These are phyloP conservation scores for Bifiguratus adelaidae DNA, from an alignment of 192 early-diverging fungal species.

Conservation along the genomic window DNA sequence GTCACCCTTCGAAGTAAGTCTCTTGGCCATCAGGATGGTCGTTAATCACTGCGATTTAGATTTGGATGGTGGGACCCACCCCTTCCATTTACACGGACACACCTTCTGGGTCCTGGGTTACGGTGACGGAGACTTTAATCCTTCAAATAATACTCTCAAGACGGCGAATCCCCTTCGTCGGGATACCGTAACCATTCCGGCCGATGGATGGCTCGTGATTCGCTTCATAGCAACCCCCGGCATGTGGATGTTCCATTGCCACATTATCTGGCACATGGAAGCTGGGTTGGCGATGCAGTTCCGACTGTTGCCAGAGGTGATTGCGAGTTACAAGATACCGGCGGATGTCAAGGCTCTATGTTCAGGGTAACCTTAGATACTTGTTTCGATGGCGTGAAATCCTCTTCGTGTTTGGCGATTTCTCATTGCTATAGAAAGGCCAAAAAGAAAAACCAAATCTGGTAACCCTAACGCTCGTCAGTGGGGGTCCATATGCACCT, in stretches of 20 bases:
- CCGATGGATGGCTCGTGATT: conserved; percentile 21
- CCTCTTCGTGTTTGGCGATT: too few relatives aligned
- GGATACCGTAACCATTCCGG: conserved; percentile 18
- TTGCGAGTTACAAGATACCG: too few relatives aligned
- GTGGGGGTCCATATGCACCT: too few relatives aligned
- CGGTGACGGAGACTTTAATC: conserved; percentile 5
- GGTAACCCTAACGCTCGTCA: too few relatives aligned
- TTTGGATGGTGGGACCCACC: conserved; percentile 3
- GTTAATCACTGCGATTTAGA: conserved; percentile 1
- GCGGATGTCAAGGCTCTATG: too few relatives aligned
- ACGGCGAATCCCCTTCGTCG: conserved; percentile 15
- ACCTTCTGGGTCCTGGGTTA: conserved; percentile 18
- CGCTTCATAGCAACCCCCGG: conserved; percentile 29
- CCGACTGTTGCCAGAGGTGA: too few relatives aligned
- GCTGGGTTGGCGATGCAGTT: conserved; percentile 14
- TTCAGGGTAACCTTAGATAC: too few relatives aligned
- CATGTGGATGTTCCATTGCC: conserved; percentile 32
- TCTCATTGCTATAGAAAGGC: too few relatives aligned
- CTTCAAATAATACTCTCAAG: background rate
- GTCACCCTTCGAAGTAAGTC: background rate
- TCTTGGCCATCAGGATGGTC: background rate
- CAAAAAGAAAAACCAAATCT: too few relatives aligned
- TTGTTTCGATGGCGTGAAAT: too few relatives aligned
- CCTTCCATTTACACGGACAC: conserved; percentile 33
- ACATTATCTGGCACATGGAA: conserved; percentile 35